Evolutionary conservation across 208 protist genomes (phyloP), one percentile per base, ranked within the genome.

Genomic region (Leishmania tropica): DNA sequence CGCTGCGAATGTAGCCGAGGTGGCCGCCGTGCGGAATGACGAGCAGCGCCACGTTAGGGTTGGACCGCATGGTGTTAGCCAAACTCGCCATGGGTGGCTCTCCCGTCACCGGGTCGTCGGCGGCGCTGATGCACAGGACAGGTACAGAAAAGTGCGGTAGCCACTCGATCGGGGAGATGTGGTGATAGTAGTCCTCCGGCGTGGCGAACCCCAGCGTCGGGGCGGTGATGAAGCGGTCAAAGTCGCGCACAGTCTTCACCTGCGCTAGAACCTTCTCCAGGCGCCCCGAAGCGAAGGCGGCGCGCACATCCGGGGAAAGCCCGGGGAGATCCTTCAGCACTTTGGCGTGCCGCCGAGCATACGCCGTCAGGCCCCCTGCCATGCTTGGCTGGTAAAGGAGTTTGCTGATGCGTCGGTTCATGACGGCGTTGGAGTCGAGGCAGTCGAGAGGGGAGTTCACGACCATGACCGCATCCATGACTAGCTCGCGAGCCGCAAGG

Each of bases 361-460:
- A 93, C 3, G 60, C 65, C 19, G 87, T 64, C 31, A 96, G 80
- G 19, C 90, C 90, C 6, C 79, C 73, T 7, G 81, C 75, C 87
- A 96, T 90, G 73, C 74, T 90, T 28, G 85, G 84, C 75, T 94
- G 93, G 74, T 96, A 96, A 28, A 95, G 10, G 40, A 80, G 54
- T 17, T 67, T 77, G 75, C 80, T 75, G 10, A 90, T 21, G 19
- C 35, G 53, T 5, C 58, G 19, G 17, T 47, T 72, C 75, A 95
- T 90, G 75, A 83, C 81, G 1, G 1, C 64, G 80, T 77, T 90
- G 58, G 89, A 79, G 73, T 84, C 83, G 42, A 92, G 54, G 51
- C 85, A 87, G 87, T 95, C 89, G 13, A 93, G 78, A 28, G 93
- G 93, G 1, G 87, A 85, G 82, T 94, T 92, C 35, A 95, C 83